A percentile compares a stretch with the other conserved stretches of the same genome.
These are phyloP conservation scores for Leccinum subgranulosum DNA, from an alignment of 768 basidiomycete species.

Conservation along the genomic window DNA sequence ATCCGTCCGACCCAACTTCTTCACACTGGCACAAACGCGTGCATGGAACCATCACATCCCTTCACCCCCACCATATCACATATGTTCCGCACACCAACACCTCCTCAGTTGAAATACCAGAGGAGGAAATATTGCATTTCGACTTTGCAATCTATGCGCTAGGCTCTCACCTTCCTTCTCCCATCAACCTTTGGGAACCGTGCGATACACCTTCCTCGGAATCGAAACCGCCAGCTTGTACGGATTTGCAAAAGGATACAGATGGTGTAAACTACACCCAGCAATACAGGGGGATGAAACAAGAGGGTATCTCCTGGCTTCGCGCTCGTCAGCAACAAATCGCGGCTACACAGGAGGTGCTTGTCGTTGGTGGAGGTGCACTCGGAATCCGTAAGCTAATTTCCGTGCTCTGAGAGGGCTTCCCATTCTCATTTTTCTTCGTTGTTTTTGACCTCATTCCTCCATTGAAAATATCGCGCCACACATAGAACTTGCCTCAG, in stretches of 20 bases:
- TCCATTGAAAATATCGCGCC: background rate
- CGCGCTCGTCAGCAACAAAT: conserved; percentile 48
- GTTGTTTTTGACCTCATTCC: background rate
- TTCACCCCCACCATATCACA: conserved; percentile 38
- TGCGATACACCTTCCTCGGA: background rate
- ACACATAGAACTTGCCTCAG: conserved; percentile 56
- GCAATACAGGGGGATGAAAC: conserved; percentile 42
- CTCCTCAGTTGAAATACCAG: background rate
- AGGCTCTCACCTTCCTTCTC: conserved; percentile 53
- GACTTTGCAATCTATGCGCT: conserved; percentile 62
- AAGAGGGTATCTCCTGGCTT: conserved; percentile 49
- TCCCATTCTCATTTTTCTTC: background rate
- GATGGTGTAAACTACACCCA: background rate
- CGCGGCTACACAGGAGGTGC: conserved; percentile 44
- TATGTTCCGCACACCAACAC: conserved; percentile 9
- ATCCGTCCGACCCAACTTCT: conserved; percentile 12
- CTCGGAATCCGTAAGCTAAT: conserved; percentile 61
- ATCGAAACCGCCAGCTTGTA: background rate
- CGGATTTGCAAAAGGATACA: background rate
- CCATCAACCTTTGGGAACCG: conserved; percentile 53
- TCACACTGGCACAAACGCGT: conserved; percentile 33
- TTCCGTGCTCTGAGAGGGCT: background rate
- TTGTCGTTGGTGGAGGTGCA: conserved; percentile 71
- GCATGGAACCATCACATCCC: conserved; percentile 43
- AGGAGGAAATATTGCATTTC: conserved; percentile 37